Evolutionary conservation across 371 early-diverging fungal genomes (phyloP), one percentile per base, ranked within the genome.

Genomic region (Choanephora cucurbitarum): DNA sequence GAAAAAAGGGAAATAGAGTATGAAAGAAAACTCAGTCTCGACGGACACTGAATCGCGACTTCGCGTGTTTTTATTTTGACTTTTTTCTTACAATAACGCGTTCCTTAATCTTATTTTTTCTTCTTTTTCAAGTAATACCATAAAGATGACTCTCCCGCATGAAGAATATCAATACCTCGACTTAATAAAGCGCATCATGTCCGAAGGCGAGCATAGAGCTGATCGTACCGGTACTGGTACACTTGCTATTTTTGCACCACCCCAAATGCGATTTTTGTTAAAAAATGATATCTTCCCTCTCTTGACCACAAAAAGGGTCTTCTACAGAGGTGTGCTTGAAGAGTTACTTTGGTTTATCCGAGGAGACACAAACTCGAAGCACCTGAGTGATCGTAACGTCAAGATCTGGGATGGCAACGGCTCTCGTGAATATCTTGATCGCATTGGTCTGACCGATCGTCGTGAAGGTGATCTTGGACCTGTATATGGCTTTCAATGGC

Each of bases 401-500:
- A 86, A 95, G 49, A 99, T 99, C 56, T 99, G 99, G 99, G 97
- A 98, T 57, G 95, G 91, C 32, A 99, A 99, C 75, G 95, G 96
- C 31, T 90, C 93, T 1, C 85, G 98, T 22, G 95, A 90, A 67
- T 96, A 84, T 58, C 79, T 99, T 19, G 98, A 97, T 70, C 79
- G 81, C 41, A 63, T 89, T 8, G 99, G 99, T 0, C 76, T 99
- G 21, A 37, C 68, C 1, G 73, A 96, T 60, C 84, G 92, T 34
- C 82, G 86, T 54, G 93, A 89, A 53, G 98, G 98, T 18, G 99
- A 99, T 62, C 74, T 99, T 21, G 99, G 99, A 0, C 99, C 99
- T 1, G 94, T 99, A 28, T 99, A 99, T 64, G 99, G 99, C 8
- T 99, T 96, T 73, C 99, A 99, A 69, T 99, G 99, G 99, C 81